A percentile compares a stretch with the other conserved stretches of the same genome.
phyloP scores from a whole-genome alignment of 179 eudicot species.

The Vitellaria paradoxa region DNA sequence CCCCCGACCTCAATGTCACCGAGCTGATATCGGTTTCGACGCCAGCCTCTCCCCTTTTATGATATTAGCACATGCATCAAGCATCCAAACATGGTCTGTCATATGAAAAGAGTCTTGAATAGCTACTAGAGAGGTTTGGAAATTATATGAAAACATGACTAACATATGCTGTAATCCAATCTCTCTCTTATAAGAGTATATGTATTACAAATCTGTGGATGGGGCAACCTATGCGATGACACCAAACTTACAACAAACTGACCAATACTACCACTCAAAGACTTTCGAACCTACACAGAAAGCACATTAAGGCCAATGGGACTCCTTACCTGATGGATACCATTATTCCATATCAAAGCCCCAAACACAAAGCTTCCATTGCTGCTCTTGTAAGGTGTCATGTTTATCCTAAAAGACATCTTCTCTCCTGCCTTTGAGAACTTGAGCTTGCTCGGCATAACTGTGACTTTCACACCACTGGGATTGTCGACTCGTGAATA shows the following conservation, averaged over 20 bases:
- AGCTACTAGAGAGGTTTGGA: background rate
- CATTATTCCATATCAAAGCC: slow-evolving; percentile 37
- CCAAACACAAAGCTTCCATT: slow-evolving; percentile 31
- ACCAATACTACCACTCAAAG: background rate
- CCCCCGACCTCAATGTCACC: too few species aligned
- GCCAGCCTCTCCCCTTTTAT: too few species aligned
- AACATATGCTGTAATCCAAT: too few species aligned
- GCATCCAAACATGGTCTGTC: background rate
- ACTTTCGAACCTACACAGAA: slow-evolving; percentile 17
- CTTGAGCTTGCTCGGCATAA: slow-evolving; percentile 25
- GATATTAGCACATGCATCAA: too few species aligned
- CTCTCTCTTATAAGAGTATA: background rate
- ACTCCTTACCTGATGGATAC: slow-evolving; percentile 29
- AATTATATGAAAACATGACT: background rate
- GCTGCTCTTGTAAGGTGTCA: slow-evolving; percentile 25
- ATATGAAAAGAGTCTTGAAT: background rate
- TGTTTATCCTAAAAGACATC: slow-evolving; percentile 25
- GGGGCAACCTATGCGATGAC: background rate
- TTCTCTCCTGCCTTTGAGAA: slow-evolving; percentile 29
- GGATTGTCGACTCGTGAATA: slow-evolving; percentile 23
- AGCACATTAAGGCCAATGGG: slow-evolving; percentile 34
- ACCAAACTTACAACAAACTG: background rate
- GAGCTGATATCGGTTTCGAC: too few species aligned
- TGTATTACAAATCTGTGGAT: background rate
- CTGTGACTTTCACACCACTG: slow-evolving; percentile 24